Evolutionary conservation across 495 filamentous ascomycete genomes (phyloP), one percentile per base, ranked within the genome.

Genomic region (Talaromyces adpressus): DNA sequence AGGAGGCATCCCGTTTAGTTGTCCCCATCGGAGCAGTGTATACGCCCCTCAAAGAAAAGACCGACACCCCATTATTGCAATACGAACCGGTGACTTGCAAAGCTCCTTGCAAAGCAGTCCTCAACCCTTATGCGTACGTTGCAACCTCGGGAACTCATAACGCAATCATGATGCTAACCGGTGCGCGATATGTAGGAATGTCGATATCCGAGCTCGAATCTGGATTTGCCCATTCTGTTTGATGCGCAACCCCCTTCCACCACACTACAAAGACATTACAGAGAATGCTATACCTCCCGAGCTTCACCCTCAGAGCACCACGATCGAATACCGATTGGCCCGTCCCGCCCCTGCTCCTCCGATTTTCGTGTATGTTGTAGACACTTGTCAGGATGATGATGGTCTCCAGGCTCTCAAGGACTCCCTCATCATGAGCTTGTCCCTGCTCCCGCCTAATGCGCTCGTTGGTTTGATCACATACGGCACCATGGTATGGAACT

Each of bases 191-290:
- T 27, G 47, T 68, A 97, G 94, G 77, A 92, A 94, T 73, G 93
- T 99, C 63, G 95, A 99, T 77, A 87, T 91, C 68, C 90, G 95
- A 64, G 94, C 92, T 65, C 86, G 92, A 58, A 85, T 98, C 64
- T 99, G 95, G 95, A 97, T 97, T 68, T 99, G 95, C 71, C 95
- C 95, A 6, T 99, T 98, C 80, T 99, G 95, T 76, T 84, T 98
- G 18, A 92, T 91, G 77, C 87, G 95, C 73, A 99, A 99, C 72
- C 87, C 88, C 57, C 87, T 99, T 34, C 95, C 95, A 61, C 89
- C 92, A 62, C 95, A 99, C 75, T 99, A 99, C 77, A 98, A 97
- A 82, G 95, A 99, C 76, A 99, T 99, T 71, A 93, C 92, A 25
- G 85, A 90, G 69, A 93, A 92, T 75, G 87, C 90, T 61, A 97